phyloP scores from a whole-genome alignment of 805 yeast species.

The Saturnispora halmiae region DNA sequence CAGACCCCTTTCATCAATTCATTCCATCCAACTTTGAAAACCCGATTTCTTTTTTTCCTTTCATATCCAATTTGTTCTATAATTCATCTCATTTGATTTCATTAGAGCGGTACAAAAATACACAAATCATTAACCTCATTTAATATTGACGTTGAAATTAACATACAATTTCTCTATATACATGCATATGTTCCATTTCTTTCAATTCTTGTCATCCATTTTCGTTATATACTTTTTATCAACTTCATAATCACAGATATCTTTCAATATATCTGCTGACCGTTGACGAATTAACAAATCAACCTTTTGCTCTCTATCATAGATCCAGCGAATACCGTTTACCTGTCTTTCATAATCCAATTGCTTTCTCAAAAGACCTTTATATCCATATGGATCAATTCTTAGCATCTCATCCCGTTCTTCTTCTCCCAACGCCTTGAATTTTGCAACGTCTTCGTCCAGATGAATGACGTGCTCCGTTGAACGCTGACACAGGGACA shows the following conservation, averaged over 20 bases:
- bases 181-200: no score
- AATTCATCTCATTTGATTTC: no score
- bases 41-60: no score
- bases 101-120: no score
- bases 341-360: slow-evolving; percentile 21
- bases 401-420: slow-evolving; percentile 24
- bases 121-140: no score
- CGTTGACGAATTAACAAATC: slow-evolving; percentile 6
- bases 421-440: slow-evolving; percentile 15
- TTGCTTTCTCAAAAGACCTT: slow-evolving; percentile 23
- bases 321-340: slow-evolving; percentile 5
- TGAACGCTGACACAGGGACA: slow-evolving; percentile 19
- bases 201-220: not conserved
- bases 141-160: no score
- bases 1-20: no score
- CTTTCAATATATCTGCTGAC: slow-evolving; percentile 5
- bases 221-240: slow-evolving; percentile 1
- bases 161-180: no score
- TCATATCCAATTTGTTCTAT: no score
- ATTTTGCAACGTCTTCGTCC: slow-evolving; percentile 11
- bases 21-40: no score
- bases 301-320: slow-evolving; percentile 6
- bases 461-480: slow-evolving; percentile 21
- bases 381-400: slow-evolving; percentile 43
- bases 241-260: slow-evolving; percentile 5